These are phyloP conservation scores for Taphrina pruni DNA, from an alignment of 1,139 yeast species.

Conservation along the genomic window DNA sequence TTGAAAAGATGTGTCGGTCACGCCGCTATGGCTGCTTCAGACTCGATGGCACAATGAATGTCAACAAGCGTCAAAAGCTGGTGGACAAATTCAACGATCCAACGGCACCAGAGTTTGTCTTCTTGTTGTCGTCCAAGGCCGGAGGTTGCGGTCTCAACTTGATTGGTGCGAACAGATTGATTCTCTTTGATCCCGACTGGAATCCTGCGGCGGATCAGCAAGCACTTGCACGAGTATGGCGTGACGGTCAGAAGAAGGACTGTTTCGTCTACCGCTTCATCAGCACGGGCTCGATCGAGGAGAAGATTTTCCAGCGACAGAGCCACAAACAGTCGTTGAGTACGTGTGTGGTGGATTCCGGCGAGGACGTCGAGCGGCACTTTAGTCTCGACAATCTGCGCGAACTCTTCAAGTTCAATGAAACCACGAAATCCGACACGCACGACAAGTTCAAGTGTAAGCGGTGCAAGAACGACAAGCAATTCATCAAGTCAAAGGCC, in stretches of 20 bases:
- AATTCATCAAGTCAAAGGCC: constrained; percentile 71
- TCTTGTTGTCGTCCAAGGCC: constrained; percentile 89
- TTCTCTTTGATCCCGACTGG: constrained; percentile 96
- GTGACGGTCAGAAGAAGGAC: constrained; percentile 97
- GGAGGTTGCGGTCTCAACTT: constrained; percentile 99
- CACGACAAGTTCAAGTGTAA: constrained; percentile 91
- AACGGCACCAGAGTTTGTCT: constrained; percentile 83
- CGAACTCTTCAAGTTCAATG: constrained; percentile 74
- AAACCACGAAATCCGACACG: constrained; percentile 79
- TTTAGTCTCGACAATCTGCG: constrained; percentile 82
- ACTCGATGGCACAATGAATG: constrained; percentile 89
- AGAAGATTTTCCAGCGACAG: constrained; percentile 93
- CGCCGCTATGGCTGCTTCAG: constrained; percentile 79
- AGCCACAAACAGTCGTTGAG: constrained; percentile 93
- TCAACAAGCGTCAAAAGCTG: constrained; percentile 88
- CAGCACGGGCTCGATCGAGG: constrained; percentile 94
- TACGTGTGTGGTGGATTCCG: constrained; percentile 96
- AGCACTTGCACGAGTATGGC: constrained; percentile 97
- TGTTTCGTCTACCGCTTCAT: constrained; percentile 93
- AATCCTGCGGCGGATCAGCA: constrained; percentile 99
- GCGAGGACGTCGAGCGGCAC: constrained; percentile 89
- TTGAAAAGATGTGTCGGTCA: constrained; percentile 80
- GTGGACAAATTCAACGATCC: constrained; percentile 94
- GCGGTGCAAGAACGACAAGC: constrained; percentile 74
- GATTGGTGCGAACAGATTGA: constrained; percentile 91